Conservation (phyloP, 176 grass and related monocot species). For the Lolium multiflorum region DNA sequence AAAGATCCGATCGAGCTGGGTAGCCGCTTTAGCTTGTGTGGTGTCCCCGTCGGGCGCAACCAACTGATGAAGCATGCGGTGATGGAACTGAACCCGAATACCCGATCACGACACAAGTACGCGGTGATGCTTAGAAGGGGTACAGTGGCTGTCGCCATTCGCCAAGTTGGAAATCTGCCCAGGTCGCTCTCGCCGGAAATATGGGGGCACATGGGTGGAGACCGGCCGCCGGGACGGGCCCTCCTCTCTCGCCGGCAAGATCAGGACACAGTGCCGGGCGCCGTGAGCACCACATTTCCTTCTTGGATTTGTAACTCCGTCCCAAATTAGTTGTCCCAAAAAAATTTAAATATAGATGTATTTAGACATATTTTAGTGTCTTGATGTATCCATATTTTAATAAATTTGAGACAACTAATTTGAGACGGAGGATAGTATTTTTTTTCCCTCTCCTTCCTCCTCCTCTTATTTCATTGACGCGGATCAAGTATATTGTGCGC, state of each 20-base stretch:
- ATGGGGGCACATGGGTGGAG: constrained; percentile 43
- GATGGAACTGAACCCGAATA: background rate
- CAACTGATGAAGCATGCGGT: background rate
- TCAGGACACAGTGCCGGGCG: no score
- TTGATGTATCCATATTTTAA: no score
- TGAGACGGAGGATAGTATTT: no score
- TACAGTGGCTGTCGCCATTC: constrained; percentile 51
- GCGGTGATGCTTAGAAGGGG: background rate
- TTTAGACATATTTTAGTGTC: no score
- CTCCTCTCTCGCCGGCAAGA: constrained; percentile 26
- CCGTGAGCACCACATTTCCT: no score
- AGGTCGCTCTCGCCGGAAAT: constrained; percentile 21
- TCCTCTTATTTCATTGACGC: constrained; percentile 22
- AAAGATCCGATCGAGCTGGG: background rate
- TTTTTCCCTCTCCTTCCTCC: background rate
- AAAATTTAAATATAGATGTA: no score
- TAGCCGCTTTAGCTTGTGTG: background rate
- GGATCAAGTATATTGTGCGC: constrained; percentile 41
- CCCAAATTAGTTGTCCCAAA: no score
- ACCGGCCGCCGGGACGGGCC: constrained; percentile 57
- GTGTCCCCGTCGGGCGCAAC: background rate
- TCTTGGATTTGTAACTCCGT: no score
- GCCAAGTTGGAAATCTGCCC: constrained; percentile 47
- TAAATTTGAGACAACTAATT: no score
- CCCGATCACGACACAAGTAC: background rate